These are phyloP conservation scores for Lentinula sp. DNA, from an alignment of 768 basidiomycete species.

Conservation along the genomic window DNA sequence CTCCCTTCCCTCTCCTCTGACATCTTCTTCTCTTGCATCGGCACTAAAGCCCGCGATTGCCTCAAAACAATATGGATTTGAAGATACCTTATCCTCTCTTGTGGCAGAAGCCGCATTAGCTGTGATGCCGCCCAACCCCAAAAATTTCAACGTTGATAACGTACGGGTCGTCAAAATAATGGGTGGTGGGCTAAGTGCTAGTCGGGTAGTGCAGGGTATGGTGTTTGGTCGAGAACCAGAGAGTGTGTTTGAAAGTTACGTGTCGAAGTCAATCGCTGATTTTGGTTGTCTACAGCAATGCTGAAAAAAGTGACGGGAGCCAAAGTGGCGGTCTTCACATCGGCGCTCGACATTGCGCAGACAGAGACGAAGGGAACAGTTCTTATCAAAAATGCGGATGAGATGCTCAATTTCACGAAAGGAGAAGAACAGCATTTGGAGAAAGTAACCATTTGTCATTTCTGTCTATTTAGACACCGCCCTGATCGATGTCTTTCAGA, in stretches of 20 bases:
- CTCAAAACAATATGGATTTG: constrained; percentile 95
- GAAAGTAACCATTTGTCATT: constrained; percentile 41
- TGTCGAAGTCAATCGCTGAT: not conserved
- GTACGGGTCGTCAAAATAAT: constrained; percentile 98
- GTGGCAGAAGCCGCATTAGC: constrained; percentile 91
- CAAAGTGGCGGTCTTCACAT: constrained; percentile 96
- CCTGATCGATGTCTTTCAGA: constrained; percentile 37
- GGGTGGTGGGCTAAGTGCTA: constrained; percentile 82
- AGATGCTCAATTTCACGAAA: constrained; percentile 94
- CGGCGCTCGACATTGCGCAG: constrained; percentile 87
- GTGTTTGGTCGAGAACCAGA: constrained; percentile 97
- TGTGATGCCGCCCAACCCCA: constrained; percentile 84
- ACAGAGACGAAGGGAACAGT: constrained; percentile 99
- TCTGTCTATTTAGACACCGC: not conserved
- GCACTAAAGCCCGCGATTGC: constrained; percentile 91
- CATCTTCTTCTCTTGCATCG: constrained; percentile 57
- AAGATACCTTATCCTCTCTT: constrained; percentile 72
- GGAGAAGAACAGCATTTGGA: constrained; percentile 97
- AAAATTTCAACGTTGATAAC: constrained; percentile 97
- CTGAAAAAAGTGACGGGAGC: constrained; percentile 79
- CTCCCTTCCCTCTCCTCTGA: constrained; percentile 66
- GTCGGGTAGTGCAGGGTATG: constrained; percentile 94
- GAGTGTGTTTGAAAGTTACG: constrained; percentile 36
- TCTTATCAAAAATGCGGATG: constrained; percentile 88
- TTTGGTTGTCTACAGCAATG: constrained; percentile 40